Percentiles rank a stretch among this genome's conserved stretches.
phyloP scores from a whole-genome alignment of 805 yeast species.

The Ogataea saltuana region DNA sequence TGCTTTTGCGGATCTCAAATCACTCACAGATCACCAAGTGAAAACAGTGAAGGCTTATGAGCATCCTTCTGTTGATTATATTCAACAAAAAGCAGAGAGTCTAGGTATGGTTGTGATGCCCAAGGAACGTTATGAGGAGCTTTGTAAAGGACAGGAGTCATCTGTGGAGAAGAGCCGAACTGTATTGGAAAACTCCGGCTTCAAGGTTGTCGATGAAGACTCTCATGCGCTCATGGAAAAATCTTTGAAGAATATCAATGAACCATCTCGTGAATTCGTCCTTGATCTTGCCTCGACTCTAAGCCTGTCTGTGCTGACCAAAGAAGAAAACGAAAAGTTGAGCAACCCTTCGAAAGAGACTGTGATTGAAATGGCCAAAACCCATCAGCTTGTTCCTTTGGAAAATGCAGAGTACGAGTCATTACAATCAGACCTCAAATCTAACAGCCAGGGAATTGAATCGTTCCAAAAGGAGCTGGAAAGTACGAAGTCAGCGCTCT shows the following conservation, averaged over 20 bases:
- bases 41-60: slow-evolving; percentile 20
- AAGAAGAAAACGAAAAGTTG: slow-evolving; percentile 18
- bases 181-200: slow-evolving; percentile 14
- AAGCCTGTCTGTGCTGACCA: slow-evolving; percentile 25
- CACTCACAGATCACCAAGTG: slow-evolving; percentile 25
- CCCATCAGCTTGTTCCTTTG: slow-evolving; percentile 10
- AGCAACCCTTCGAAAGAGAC: slow-evolving; percentile 19
- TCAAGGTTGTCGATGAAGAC: slow-evolving; percentile 18
- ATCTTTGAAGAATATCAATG: background rate
- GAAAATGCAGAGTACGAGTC: slow-evolving; percentile 7
- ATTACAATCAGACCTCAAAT: slow-evolving; percentile 1
- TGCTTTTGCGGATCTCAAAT: slow-evolving; percentile 32
- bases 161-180: slow-evolving; percentile 11
- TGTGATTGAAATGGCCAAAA: slow-evolving; percentile 12
- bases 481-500: background rate
- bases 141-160: slow-evolving; percentile 4
- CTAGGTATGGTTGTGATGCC: slow-evolving; percentile 20
- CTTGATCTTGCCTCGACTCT: slow-evolving; percentile 32
- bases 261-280: slow-evolving; percentile 34
- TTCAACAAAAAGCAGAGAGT: slow-evolving; percentile 25
- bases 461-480: background rate
- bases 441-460: background rate
- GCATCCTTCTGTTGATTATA: slow-evolving; percentile 31
- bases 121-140: slow-evolving; percentile 5
- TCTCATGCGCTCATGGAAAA: slow-evolving; percentile 10